Conservation (phyloP, 2,329 filamentous ascomycete species). For the Alternaria sp. region DNA sequence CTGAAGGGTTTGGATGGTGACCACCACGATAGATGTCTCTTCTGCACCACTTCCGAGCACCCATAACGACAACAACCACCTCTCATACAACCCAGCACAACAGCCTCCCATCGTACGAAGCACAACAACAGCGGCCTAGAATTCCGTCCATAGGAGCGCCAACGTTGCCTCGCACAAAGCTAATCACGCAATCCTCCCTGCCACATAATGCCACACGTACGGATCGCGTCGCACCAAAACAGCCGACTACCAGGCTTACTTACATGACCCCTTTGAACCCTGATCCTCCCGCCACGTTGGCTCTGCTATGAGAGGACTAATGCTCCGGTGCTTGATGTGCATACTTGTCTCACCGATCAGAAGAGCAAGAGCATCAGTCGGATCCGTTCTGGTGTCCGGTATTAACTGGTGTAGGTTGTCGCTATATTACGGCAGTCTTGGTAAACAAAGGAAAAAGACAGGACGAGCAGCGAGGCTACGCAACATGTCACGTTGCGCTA, state of each 20-base stretch:
- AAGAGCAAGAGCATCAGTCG: constrained; percentile 3
- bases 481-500: constrained; percentile 35
- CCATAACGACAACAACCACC: constrained; percentile 4
- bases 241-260: constrained; percentile 13
- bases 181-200: constrained; percentile 14
- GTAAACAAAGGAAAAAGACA: constrained; percentile 12
- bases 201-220: constrained; percentile 7
- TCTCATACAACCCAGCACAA: constrained; percentile 6
- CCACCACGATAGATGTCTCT: not conserved
- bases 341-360: constrained; percentile 26
- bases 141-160: not conserved
- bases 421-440: constrained; percentile 32
- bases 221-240: constrained; percentile 10
- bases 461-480: constrained; percentile 2
- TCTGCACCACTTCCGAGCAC: constrained; percentile 10
- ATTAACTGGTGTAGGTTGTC: not conserved
- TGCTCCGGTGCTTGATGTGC: constrained; percentile 17
- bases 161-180: constrained; percentile 4
- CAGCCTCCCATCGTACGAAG: constrained; percentile 3
- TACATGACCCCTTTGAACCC: constrained; percentile 11
- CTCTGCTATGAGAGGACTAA: constrained; percentile 26
- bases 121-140: constrained; percentile 4
- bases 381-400: not conserved
- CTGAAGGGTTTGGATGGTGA: not conserved
- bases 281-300: constrained; percentile 38